These are phyloP conservation scores for Cercis canadensis DNA, from an alignment of 306 rosid species.

Conservation along the genomic window DNA sequence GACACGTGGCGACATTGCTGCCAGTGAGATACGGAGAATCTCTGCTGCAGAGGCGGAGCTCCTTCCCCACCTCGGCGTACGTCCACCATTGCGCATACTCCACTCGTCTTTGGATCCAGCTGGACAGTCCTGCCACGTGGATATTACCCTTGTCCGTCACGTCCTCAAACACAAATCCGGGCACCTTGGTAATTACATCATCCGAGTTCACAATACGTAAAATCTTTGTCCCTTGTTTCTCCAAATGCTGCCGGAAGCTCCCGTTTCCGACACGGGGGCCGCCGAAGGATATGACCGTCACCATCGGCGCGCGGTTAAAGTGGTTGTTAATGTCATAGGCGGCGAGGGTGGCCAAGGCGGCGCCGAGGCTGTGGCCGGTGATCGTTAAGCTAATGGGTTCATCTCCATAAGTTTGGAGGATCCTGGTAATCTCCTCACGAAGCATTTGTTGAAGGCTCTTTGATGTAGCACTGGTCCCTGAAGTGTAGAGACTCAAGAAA, in stretches of 20 bases:
- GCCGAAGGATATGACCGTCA: slow-evolving; percentile 78
- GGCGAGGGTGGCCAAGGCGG: slow-evolving; percentile 77
- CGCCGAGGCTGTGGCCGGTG: slow-evolving; percentile 94
- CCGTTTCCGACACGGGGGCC: slow-evolving; percentile 80
- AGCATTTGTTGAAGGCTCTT: slow-evolving; percentile 67
- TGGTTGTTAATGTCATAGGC: slow-evolving; percentile 56
- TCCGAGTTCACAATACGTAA: slow-evolving; percentile 74
- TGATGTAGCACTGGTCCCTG: slow-evolving; percentile 4
- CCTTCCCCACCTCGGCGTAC: slow-evolving; percentile 81
- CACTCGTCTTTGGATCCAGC: slow-evolving; percentile 58
- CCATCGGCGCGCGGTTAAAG: slow-evolving; percentile 46
- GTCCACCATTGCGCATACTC: slow-evolving; percentile 60
- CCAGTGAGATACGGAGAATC: slow-evolving; percentile 66
- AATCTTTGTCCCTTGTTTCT: slow-evolving; percentile 55
- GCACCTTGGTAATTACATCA: slow-evolving; percentile 67
- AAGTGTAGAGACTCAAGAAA: slow-evolving; percentile 78
- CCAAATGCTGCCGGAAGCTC: slow-evolving; percentile 54
- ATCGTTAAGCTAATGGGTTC: slow-evolving; percentile 72
- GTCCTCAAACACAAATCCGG: slow-evolving; percentile 55
- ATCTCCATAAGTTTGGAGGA: slow-evolving; percentile 57
- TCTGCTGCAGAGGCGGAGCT: slow-evolving; percentile 63
- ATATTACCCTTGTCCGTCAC: not conserved
- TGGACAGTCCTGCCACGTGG: slow-evolving; percentile 31
- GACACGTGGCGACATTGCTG: slow-evolving; percentile 63
- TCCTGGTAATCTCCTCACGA: slow-evolving; percentile 50